These are phyloP conservation scores for Debaryomyces prosopidis DNA, from an alignment of 805 yeast genomes.

Conservation along the genomic window DNA sequence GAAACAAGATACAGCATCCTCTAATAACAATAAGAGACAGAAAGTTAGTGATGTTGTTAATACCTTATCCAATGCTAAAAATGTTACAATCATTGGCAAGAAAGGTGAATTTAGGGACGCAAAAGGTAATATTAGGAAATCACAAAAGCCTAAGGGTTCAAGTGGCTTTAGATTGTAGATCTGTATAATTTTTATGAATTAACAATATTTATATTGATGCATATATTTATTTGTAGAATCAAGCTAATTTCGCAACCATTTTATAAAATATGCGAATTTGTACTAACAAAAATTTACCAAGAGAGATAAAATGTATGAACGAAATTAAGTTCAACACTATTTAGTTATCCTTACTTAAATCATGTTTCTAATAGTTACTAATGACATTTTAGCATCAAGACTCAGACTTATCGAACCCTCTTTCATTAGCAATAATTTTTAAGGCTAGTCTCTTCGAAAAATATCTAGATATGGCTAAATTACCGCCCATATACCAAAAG, in stretches of 20 bases:
- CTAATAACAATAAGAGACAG: conserved; percentile 45
- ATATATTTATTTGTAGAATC: too few species aligned
- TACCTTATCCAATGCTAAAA: conserved; percentile 69
- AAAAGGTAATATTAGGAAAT: conserved; percentile 63
- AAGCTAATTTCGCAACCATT: too few species aligned
- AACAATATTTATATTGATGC: too few species aligned
- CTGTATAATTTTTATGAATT: too few species aligned
- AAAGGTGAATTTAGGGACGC: conserved; percentile 75
- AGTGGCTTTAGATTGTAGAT: background rate
- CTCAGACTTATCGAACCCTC: conserved; percentile 2
- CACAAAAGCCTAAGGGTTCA: background rate
- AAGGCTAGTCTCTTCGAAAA: conserved; percentile 40
- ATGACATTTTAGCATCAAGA: too few species aligned
- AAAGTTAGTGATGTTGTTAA: conserved; percentile 66
- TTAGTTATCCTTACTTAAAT: too few species aligned
- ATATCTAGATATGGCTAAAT: conserved; percentile 38
- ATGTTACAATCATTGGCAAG: conserved; percentile 74
- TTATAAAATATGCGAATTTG: too few species aligned
- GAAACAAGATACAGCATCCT: conserved; percentile 24
- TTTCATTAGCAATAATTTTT: conserved; percentile 34
- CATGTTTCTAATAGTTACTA: too few species aligned
- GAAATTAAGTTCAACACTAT: too few species aligned
- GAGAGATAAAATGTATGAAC: too few species aligned
- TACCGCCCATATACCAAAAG: conserved; percentile 45
- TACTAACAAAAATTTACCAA: too few species aligned